Conservation (phyloP, 495 filamentous ascomycete species). For the Aspergillus biplanus region DNA sequence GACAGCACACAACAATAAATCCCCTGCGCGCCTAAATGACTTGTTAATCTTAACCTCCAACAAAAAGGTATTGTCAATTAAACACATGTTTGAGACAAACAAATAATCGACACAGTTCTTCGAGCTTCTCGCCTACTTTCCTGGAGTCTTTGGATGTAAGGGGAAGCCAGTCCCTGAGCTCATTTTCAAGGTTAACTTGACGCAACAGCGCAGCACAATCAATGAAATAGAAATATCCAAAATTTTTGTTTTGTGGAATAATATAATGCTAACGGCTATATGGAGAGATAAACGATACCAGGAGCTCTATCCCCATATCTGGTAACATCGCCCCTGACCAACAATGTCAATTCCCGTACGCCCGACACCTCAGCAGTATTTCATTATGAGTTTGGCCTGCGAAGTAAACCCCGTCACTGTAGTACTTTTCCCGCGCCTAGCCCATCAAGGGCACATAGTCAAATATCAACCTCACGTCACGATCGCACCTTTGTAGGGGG, state of each 20-base stretch:
- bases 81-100: background rate
- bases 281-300: background rate
- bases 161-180: background rate
- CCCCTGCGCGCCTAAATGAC: slow-evolving; percentile 1
- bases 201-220: background rate
- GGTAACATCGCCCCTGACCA: slow-evolving; percentile 3
- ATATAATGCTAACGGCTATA: background rate
- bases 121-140: too few relatives aligned
- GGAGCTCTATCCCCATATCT: background rate
- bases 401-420: background rate
- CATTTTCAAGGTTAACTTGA: background rate
- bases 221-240: background rate
- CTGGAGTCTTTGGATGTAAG: too few relatives aligned
- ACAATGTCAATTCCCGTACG: slow-evolving; percentile 11
- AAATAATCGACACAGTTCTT: too few relatives aligned
- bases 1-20: background rate
- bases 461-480: too few relatives aligned
- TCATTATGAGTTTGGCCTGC: background rate
- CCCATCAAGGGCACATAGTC: background rate
- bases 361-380: slow-evolving; percentile 11
- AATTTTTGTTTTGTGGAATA: background rate
- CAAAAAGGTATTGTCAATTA: too few relatives aligned
- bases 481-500: too few relatives aligned
- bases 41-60: background rate
- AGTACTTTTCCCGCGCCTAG: background rate